phyloP scores from a whole-genome alignment of 805 yeast genomes.

The Hanseniaspora guilliermondii region DNA sequence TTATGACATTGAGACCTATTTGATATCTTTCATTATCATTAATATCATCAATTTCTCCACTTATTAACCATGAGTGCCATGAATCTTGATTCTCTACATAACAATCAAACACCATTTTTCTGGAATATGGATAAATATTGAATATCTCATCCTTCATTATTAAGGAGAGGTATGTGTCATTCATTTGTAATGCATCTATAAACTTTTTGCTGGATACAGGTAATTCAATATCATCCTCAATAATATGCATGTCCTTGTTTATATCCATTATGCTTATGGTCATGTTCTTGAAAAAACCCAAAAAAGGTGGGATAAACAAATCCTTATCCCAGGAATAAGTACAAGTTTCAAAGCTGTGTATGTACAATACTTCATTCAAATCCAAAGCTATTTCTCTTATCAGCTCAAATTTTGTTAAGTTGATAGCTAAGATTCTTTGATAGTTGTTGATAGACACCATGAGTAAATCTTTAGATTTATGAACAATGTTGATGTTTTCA shows the following conservation, averaged over 20 bases:
- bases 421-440: neutral
- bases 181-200: neutral
- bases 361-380: neutral
- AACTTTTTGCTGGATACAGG: neutral
- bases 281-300: neutral
- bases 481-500: neutral
- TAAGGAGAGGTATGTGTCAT: neutral
- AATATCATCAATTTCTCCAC: neutral
- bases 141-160: neutral
- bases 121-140: neutral
- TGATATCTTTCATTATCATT: neutral
- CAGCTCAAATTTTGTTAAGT: neutral
- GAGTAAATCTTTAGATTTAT: neutral
- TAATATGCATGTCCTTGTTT: neutral
- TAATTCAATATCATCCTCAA: neutral
- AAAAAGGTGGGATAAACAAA: neutral
- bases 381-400: neutral
- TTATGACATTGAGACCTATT: neutral
- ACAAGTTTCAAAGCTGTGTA: neutral
- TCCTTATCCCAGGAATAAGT: neutral
- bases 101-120: conserved; percentile 3
- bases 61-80: conserved; percentile 1
- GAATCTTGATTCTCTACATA: neutral
- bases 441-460: neutral
- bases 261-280: neutral